Conservation (phyloP, 2,329 filamentous ascomycete species). For the Thielaviopsis musarum region DNA sequence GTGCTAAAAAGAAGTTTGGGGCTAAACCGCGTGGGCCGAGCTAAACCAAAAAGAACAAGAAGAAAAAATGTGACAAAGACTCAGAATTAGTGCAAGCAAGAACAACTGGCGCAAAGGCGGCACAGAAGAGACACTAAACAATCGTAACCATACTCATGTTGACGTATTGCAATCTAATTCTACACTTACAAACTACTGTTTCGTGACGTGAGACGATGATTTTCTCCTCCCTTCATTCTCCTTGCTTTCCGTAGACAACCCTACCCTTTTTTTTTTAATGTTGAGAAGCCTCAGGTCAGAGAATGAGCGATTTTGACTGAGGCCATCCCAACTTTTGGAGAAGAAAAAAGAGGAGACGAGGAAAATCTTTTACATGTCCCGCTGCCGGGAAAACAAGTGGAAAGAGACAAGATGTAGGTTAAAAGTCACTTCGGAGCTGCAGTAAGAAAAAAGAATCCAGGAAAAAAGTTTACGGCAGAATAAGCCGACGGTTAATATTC, state of each 20-base stretch:
- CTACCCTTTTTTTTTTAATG: too few species aligned
- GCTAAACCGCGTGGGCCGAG: too few species aligned
- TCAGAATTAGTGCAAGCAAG: background rate
- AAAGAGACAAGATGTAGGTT: background rate
- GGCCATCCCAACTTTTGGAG: background rate
- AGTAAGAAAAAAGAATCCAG: background rate
- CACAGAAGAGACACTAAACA: background rate
- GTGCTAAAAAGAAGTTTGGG: too few species aligned
- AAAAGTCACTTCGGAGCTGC: background rate
- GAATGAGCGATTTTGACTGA: background rate
- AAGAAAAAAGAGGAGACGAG: background rate
- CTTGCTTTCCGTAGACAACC: too few species aligned
- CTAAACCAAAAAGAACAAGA: background rate
- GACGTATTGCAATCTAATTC: background rate
- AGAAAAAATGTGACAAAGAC: background rate
- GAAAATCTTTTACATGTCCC: background rate
- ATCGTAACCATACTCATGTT: background rate
- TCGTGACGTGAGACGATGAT: background rate
- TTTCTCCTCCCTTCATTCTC: background rate
- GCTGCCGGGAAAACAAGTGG: background rate
- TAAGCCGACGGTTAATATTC: background rate
- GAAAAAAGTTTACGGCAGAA: background rate
- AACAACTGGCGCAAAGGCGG: background rate
- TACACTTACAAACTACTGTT: background rate
- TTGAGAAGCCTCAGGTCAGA: too few species aligned